These are phyloP conservation scores for Penicillium sp. DNA, from an alignment of 2,329 filamentous ascomycete species.

Conservation along the genomic window DNA sequence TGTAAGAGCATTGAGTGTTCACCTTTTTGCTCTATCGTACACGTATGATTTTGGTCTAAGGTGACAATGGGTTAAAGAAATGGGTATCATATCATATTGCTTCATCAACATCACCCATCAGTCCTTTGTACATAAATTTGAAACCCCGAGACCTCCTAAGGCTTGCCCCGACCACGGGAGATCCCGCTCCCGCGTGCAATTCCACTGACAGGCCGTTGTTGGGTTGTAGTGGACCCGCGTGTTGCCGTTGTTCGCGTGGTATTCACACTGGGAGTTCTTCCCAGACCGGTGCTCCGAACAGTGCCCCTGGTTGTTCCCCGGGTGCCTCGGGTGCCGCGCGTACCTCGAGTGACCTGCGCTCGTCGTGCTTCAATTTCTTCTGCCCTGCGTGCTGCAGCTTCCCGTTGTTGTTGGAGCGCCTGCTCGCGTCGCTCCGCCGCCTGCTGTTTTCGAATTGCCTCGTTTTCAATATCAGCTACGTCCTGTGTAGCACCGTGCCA, in stretches of 20 bases:
- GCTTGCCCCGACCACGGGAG: slow-evolving; percentile 36
- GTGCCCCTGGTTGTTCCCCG: slow-evolving; percentile 38
- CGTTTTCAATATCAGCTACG: slow-evolving; percentile 80
- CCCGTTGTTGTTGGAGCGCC: slow-evolving; percentile 76
- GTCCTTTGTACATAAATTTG: slow-evolving; percentile 19
- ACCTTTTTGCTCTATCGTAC: too few relatives aligned
- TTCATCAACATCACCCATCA: slow-evolving; percentile 15
- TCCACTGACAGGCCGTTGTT: slow-evolving; percentile 40
- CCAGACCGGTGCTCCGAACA: slow-evolving; percentile 36
- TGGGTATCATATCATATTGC: slow-evolving; percentile 15
- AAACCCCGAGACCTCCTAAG: slow-evolving; percentile 15
- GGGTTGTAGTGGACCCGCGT: slow-evolving; percentile 34
- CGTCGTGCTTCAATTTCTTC: slow-evolving; percentile 51
- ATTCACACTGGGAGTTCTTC: slow-evolving; percentile 38
- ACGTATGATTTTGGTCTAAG: slow-evolving; percentile 11
- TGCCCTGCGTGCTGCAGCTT: slow-evolving; percentile 62
- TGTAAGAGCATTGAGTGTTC: too few relatives aligned
- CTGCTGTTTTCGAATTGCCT: slow-evolving; percentile 71
- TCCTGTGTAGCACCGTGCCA: slow-evolving; percentile 92
- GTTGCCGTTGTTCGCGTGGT: slow-evolving; percentile 34
- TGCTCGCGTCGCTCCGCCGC: slow-evolving; percentile 74
- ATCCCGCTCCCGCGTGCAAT: slow-evolving; percentile 41
- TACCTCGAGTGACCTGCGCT: slow-evolving; percentile 34
- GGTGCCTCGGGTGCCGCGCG: slow-evolving; percentile 31
- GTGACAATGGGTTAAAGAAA: slow-evolving; percentile 5